phyloP scores from a whole-genome alignment of 345 rosid species.

The Lepidium africanum region DNA sequence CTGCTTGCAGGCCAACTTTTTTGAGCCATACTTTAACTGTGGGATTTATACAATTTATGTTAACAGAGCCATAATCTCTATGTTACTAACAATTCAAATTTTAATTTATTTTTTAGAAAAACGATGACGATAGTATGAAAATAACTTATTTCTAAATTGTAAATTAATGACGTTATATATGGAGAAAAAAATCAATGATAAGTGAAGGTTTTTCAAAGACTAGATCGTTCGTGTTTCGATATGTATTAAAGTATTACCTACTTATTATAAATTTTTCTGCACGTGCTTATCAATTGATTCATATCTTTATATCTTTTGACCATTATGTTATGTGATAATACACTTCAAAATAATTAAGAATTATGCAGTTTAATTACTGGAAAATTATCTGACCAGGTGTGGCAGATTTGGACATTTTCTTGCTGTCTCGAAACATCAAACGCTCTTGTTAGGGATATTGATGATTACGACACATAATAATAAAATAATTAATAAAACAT shows the following conservation, averaged over 20 bases:
- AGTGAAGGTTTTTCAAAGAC: neutral
- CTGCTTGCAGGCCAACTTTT: slow-evolving; percentile 16
- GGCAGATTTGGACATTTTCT: slow-evolving; percentile 17
- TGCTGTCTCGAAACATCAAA: slow-evolving; percentile 26
- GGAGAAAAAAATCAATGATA: neutral
- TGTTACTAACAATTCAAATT: neutral
- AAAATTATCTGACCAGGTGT: slow-evolving; percentile 26
- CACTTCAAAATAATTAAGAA: neutral
- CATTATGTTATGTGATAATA: slow-evolving; percentile 5
- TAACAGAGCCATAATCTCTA: neutral
- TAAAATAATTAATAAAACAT: neutral
- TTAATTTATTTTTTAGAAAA: neutral
- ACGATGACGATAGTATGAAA: too few relatives aligned
- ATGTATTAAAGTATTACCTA: slow-evolving; percentile 10
- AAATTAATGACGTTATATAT: neutral
- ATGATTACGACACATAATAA: slow-evolving; percentile 15
- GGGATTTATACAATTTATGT: neutral
- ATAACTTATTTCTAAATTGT: neutral
- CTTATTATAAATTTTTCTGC: neutral
- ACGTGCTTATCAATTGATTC: slow-evolving; percentile 16
- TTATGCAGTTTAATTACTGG: neutral
- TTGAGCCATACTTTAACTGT: slow-evolving; percentile 6
- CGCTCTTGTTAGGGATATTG: slow-evolving; percentile 20
- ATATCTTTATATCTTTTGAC: slow-evolving; percentile 19
- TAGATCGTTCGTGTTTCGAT: neutral